Conservation (phyloP, 345 rosid species). For the Citrus australasica region DNA sequence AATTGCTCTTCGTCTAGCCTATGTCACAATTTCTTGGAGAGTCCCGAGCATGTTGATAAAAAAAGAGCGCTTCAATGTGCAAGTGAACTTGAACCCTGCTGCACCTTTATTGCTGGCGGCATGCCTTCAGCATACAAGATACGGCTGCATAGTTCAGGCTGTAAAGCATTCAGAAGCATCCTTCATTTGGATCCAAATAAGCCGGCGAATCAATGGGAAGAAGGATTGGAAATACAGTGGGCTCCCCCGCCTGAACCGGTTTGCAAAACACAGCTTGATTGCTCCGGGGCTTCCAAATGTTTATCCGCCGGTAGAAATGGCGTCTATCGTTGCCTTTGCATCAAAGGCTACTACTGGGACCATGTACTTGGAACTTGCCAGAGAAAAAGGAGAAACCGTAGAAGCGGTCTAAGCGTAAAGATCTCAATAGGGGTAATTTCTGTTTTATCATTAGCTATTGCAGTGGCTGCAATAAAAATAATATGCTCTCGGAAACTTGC, state of each 20-base stretch:
- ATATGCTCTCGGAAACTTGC: conserved; percentile 15
- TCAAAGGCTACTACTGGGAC: conserved; percentile 41
- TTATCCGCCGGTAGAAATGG: conserved; percentile 20
- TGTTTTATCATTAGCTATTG: conserved; percentile 20
- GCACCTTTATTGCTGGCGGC: conserved; percentile 58
- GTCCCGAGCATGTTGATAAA: conserved; percentile 34
- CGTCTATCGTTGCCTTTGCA: conserved; percentile 47
- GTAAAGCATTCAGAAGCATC: conserved; percentile 57
- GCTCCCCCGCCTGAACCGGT: conserved; percentile 42
- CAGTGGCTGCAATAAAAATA: conserved; percentile 9
- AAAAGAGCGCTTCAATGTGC: conserved; percentile 40
- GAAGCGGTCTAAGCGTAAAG: conserved; percentile 24
- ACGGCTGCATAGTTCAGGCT: conserved; percentile 58
- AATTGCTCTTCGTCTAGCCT: conserved; percentile 60
- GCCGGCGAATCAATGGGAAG: conserved; percentile 48
- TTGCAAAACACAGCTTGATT: conserved; percentile 40
- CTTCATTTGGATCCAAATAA: conserved; percentile 39
- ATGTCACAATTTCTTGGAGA: conserved; percentile 52
- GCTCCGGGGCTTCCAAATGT: conserved; percentile 46
- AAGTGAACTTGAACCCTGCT: conserved; percentile 36
- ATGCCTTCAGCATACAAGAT: conserved; percentile 67
- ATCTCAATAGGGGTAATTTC: conserved; percentile 29
- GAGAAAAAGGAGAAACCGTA: conserved; percentile 22
- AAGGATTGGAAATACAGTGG: conserved; percentile 65
- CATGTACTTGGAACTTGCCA: conserved; percentile 32